Evolutionary conservation across 306 rosid genomes (phyloP).

Genomic region (Cucumis sativus): Cucumber_9930_V3 NC_026656.2:19560501-19561000

Average conservation of each 20-base stretch:
- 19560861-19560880: background rate
- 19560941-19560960: background rate
- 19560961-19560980: too few relatives aligned
- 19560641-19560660: background rate
- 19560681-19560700: background rate
- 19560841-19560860: background rate
- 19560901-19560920: background rate
- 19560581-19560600: constrained; percentile 24
- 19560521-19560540: constrained; percentile 30
- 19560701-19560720: too few relatives aligned
- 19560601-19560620: constrained; percentile 3
- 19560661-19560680: background rate
- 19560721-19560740: background rate
- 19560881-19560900: background rate
- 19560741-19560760: background rate
- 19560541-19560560: background rate
- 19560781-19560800: background rate
- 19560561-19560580: constrained; percentile 1
- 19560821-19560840: background rate
- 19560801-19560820: background rate
- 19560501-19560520: constrained; percentile 14
- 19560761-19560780: background rate
- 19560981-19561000: too few relatives aligned
- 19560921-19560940: background rate
- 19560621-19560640: background rate